Evolutionary conservation across 805 yeast genomes (phyloP).

Genomic region (Hanseniaspora taiwanica): DNA sequence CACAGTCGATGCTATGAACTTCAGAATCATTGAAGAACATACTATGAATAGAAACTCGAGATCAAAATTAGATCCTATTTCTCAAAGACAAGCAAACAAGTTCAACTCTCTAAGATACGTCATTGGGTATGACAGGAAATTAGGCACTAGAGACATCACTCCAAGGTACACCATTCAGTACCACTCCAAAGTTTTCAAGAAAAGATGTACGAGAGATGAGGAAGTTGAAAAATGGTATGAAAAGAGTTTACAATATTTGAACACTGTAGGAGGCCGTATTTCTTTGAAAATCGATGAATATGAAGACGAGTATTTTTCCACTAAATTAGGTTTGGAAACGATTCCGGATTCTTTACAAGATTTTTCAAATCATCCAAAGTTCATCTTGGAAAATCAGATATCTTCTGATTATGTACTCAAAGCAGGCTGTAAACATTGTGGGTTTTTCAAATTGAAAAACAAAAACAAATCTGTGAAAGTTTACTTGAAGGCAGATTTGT

Average conservation of each 20-base stretch:
- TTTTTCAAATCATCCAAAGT: constrained; percentile 76
- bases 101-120: constrained; percentile 56
- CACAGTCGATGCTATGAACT: constrained; percentile 70
- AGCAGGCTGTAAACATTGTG: constrained; percentile 52
- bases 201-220: constrained; percentile 49
- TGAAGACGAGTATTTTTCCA: constrained; percentile 20
- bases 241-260: constrained; percentile 23
- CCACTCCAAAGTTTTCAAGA: constrained; percentile 61
- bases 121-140: constrained; percentile 56
- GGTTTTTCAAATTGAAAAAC: constrained; percentile 44
- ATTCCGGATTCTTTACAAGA: constrained; percentile 78
- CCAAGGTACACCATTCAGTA: constrained; percentile 54
- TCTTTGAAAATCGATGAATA: constrained; percentile 24
- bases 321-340: constrained; percentile 61
- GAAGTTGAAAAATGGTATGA: constrained; percentile 51
- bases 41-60: constrained; percentile 29
- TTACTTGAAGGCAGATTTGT: constrained; percentile 54
- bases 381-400: constrained; percentile 66
- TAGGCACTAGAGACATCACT: constrained; percentile 70
- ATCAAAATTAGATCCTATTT: constrained; percentile 62
- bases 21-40: constrained; percentile 48
- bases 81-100: constrained; percentile 30
- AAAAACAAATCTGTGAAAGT: constrained; percentile 41
- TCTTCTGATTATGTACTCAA: constrained; percentile 57
- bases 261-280: constrained; percentile 10